Evolutionary conservation across 2,329 filamentous ascomycete species (phyloP).

Genomic region (Chaetomiaceae sp.): DNA sequence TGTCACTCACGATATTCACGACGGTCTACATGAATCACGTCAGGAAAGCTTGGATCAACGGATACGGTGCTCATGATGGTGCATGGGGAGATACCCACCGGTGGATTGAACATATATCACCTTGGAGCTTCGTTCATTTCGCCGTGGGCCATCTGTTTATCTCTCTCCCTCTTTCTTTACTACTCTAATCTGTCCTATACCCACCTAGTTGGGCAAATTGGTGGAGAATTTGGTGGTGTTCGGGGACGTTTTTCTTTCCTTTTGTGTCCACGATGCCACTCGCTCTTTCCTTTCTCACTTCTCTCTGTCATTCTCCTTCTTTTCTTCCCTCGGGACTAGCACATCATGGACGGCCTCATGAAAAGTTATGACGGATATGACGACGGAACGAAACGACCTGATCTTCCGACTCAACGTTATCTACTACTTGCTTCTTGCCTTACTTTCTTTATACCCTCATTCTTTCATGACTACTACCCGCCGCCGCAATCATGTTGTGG

Average conservation of each 20-base stretch:
- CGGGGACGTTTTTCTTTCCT: neutral
- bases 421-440: neutral
- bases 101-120: constrained; percentile 22
- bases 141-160: constrained; percentile 15
- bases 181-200: constrained; percentile 4
- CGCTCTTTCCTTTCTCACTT: constrained; percentile 5
- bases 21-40: constrained; percentile 11
- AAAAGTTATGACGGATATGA: constrained; percentile 13
- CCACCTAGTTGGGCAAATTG: constrained; percentile 6
- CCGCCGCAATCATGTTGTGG: neutral
- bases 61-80: constrained; percentile 10
- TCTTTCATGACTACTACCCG: neutral
- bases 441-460: neutral
- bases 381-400: constrained; percentile 9
- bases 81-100: constrained; percentile 23
- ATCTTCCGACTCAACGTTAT: neutral
- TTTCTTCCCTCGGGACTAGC: neutral
- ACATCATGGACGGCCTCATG: constrained; percentile 13
- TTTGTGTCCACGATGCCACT: constrained; percentile 2
- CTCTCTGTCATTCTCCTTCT: neutral
- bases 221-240: neutral
- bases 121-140: constrained; percentile 21
- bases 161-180: neutral
- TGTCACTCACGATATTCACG: constrained; percentile 15
- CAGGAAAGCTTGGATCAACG: constrained; percentile 5